Percentiles rank a stretch among this genome's conserved stretches.
phyloP scores from a whole-genome alignment of 2,329 filamentous ascomycete species.

The Fusarium oxysporum region DNA sequence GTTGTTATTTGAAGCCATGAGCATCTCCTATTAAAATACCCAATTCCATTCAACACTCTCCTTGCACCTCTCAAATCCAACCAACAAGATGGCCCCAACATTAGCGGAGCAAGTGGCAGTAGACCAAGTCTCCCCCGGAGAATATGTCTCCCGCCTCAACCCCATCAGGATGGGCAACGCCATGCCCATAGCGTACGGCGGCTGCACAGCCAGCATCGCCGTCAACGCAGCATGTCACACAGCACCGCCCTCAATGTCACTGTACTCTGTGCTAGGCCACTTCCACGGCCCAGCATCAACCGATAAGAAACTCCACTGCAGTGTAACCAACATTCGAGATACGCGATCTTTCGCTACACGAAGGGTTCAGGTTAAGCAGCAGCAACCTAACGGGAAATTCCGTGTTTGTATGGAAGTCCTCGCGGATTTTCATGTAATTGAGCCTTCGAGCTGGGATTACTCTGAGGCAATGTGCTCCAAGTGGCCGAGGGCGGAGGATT shows the following conservation, averaged over 20 bases:
- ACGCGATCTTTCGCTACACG: constrained; percentile 62
- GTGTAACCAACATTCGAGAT: constrained; percentile 53
- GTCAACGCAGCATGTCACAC: constrained; percentile 56
- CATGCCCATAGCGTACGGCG: constrained; percentile 57
- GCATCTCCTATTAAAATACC: neutral
- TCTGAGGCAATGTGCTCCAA: constrained; percentile 49
- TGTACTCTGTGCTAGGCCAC: constrained; percentile 60
- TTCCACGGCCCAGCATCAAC: constrained; percentile 60
- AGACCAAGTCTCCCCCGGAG: constrained; percentile 32
- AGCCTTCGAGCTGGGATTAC: constrained; percentile 53
- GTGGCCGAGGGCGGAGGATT: constrained; percentile 48
- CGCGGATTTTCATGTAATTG: constrained; percentile 60
- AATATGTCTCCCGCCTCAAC: constrained; percentile 44
- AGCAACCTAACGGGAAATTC: constrained; percentile 49
- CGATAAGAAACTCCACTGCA: constrained; percentile 52
- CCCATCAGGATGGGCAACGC: constrained; percentile 50
- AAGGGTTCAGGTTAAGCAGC: constrained; percentile 58
- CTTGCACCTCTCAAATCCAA: neutral
- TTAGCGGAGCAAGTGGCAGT: constrained; percentile 40
- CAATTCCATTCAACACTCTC: neutral
- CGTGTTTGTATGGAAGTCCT: constrained; percentile 57
- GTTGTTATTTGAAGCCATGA: neutral
- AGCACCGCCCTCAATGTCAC: constrained; percentile 51
- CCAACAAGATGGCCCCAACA: constrained; percentile 7
- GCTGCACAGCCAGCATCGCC: constrained; percentile 56